Evolutionary conservation across 495 filamentous ascomycete species (phyloP).

Genomic region (Hypoxylon rickii): DNA sequence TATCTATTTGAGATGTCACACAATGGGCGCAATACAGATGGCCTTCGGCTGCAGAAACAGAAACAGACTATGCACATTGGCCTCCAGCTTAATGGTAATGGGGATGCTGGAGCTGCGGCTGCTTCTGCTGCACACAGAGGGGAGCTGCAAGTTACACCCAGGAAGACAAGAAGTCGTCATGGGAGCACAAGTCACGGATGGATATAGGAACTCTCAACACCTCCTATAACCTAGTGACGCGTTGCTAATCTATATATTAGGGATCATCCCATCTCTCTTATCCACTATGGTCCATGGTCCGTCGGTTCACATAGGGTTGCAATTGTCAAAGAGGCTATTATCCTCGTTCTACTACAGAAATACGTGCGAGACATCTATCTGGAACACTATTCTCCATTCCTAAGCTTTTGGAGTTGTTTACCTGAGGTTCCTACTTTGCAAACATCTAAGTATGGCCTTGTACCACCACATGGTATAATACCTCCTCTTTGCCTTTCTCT

Average conservation of each 20-base stretch:
- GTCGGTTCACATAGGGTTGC: constrained; percentile 34
- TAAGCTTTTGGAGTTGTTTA: constrained; percentile 13
- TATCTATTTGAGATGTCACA: constrained; percentile 20
- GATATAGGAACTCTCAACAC: constrained; percentile 21
- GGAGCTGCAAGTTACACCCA: constrained; percentile 21
- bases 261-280: constrained; percentile 33
- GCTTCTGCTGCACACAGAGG: no score
- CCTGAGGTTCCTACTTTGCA: constrained; percentile 7
- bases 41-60: constrained; percentile 28
- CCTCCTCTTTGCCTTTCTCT: background rate
- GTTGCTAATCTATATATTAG: constrained; percentile 36
- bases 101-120: constrained; percentile 21
- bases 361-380: constrained; percentile 22
- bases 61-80: constrained; percentile 18
- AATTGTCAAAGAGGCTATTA: constrained; percentile 36
- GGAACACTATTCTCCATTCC: constrained; percentile 18
- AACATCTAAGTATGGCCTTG: constrained; percentile 1
- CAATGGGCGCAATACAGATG: constrained; percentile 13
- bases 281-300: constrained; percentile 26
- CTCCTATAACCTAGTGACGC: constrained; percentile 35
- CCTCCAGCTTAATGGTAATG: constrained; percentile 27
- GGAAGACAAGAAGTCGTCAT: constrained; percentile 19
- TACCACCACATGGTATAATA: constrained; percentile 29
- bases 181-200: constrained; percentile 23
- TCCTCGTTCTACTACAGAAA: constrained; percentile 24